Percentiles rank a stretch among this genome's conserved stretches.
phyloP scores from a whole-genome alignment of 192 early-diverging fungal genomes.

The Coemansia reversa region DNA sequence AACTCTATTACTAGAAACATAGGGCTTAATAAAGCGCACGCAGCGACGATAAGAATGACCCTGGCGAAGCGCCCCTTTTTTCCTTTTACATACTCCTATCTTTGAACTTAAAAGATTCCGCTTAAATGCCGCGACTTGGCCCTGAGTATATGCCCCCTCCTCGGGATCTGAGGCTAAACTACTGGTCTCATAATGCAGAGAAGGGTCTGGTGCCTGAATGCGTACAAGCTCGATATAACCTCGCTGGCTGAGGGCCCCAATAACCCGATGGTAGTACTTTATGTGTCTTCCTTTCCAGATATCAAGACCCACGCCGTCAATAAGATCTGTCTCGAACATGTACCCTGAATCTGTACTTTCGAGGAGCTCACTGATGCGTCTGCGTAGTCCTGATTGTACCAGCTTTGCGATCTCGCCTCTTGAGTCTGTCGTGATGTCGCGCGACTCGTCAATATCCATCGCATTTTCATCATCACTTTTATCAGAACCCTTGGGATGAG shows the following conservation, averaged over 20 bases:
- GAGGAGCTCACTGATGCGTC: slow-evolving; percentile 20
- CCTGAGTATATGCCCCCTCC: not conserved
- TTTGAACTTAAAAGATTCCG: slow-evolving; percentile 1
- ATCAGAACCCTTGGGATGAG: not conserved
- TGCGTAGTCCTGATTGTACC: slow-evolving; percentile 17
- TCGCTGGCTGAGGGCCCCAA: slow-evolving; percentile 9
- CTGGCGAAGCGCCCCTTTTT: not conserved
- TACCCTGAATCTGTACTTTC: slow-evolving; percentile 9
- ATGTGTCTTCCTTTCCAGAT: slow-evolving; percentile 14
- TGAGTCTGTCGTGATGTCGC: not conserved
- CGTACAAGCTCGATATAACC: slow-evolving; percentile 30
- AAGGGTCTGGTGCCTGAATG: slow-evolving; percentile 20
- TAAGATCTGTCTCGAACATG: slow-evolving; percentile 43
- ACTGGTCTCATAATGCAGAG: not conserved
- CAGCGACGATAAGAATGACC: slow-evolving; percentile 43
- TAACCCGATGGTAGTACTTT: slow-evolving; percentile 36
- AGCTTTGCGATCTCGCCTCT: slow-evolving; percentile 2
- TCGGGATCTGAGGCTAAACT: not conserved
- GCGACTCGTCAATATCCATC: not conserved
- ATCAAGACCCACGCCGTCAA: slow-evolving; percentile 33
- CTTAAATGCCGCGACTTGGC: not conserved
- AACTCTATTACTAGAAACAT: slow-evolving; percentile 9
- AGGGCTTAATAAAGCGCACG: slow-evolving; percentile 42
- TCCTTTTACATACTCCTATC: not conserved
- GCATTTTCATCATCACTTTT: not conserved